Evolutionary conservation across 23 red algal species (phyloP), one percentile per base, ranked within the genome.

Genomic region (Cyanidium caldarium): DNA sequence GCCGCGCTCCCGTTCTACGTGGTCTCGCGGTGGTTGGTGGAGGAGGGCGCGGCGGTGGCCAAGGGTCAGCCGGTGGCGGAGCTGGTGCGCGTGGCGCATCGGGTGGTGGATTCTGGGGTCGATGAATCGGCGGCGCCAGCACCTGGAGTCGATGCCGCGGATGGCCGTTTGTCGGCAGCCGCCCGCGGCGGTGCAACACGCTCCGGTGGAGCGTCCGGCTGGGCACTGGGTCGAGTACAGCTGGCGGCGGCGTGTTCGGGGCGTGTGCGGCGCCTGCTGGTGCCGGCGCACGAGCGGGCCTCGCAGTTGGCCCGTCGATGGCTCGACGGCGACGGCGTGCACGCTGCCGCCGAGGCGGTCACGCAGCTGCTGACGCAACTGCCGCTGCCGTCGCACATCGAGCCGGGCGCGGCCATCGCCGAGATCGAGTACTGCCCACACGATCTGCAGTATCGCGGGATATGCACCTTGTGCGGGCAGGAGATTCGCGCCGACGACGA

Each of bases 381-480:
- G 31, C 23, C 51, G 21, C 7, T 28, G 7, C 23, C 51, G 5
- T 7, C 51, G 5, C 51, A 28, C 21, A 25, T 61, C 51, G 51
- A 61, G 21, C 51, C 69, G 3, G 33, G 33, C 40, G 20, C n/a
- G 15, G 31, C 34, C 34, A 65, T 89, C 17, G 85, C 70, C 0
- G 15, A n/a, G 0, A 36, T 94, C 42, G 75, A 77, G 67, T 85
- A 68, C 28, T 94, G 87, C 58, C 33, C 87, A 5, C 87, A 94
- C 61, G 45, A 66, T 38, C 69, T 85, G 38, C 72, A 80, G 40
- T 94, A 81, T 68, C 66, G 72, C 37, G 87, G 87, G 66, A 36
- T 94, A 13, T 94, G 87, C 68, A 73, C 76, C 65, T 39, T 81
- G 1, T 94, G 87, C 68, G 80, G 81, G 3, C 66, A 72, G 69